Evolutionary conservation across 176 grass and related monocot genomes (phyloP).

Genomic region (Melocanna baccifera): DNA sequence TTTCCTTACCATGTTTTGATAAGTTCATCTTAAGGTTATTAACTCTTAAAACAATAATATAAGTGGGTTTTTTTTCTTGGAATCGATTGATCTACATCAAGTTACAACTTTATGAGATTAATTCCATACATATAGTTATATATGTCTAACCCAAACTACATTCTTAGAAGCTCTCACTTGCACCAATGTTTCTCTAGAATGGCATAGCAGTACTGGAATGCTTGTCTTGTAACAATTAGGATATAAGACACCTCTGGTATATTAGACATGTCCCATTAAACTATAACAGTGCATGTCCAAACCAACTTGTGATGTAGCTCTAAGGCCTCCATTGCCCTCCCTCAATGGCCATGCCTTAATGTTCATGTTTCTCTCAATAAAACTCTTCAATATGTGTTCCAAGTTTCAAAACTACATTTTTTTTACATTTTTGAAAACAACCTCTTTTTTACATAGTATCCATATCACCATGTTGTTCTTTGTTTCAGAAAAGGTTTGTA

Average conservation of each 20-base stretch:
- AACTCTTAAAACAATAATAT: neutral
- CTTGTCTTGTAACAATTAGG: conserved; percentile 1
- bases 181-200: conserved; percentile 6
- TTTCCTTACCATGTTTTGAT: conserved; percentile 22
- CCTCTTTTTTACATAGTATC: conserved; percentile 3
- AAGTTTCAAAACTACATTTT: neutral
- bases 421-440: conserved; percentile 2
- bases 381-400: neutral
- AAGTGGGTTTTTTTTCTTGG: neutral
- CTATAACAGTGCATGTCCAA: neutral
- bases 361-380: neutral
- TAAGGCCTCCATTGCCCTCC: neutral
- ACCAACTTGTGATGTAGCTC: neutral
- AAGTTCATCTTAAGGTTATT: neutral
- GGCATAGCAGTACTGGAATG: neutral
- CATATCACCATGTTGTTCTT: neutral
- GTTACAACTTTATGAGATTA: neutral
- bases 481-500: neutral
- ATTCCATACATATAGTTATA: neutral
- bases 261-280: neutral
- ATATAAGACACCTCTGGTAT: conserved; percentile 7
- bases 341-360: neutral
- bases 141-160: conserved; percentile 19
- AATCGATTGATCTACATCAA: neutral
- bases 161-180: neutral